Conservation (phyloP, 2,329 filamentous ascomycete species). For the Exophiala aquamarina region DNA sequence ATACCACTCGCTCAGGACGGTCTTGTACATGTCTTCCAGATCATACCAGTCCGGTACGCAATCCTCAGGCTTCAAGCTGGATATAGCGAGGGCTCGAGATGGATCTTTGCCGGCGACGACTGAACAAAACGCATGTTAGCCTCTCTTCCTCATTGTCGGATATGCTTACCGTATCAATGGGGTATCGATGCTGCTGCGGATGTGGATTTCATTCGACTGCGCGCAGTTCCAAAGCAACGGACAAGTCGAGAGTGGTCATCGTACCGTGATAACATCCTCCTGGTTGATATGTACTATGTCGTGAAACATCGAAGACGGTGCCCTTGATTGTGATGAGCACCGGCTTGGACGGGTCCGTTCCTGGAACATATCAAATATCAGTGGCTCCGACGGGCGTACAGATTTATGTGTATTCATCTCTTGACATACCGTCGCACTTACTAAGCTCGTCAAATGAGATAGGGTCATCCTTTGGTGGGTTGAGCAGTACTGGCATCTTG, state of each 20-base stretch:
- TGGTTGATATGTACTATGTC: slow-evolving; percentile 81
- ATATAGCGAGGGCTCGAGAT: slow-evolving; percentile 84
- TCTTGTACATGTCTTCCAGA: slow-evolving; percentile 80
- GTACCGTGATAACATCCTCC: slow-evolving; percentile 83
- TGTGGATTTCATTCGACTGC: background rate
- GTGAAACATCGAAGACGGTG: slow-evolving; percentile 89
- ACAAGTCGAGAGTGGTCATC: slow-evolving; percentile 24
- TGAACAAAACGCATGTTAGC: slow-evolving; percentile 39
- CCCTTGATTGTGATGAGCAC: slow-evolving; percentile 72
- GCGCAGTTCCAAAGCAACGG: background rate
- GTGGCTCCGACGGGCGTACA: slow-evolving; percentile 7
- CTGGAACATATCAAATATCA: slow-evolving; percentile 26
- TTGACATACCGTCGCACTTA: slow-evolving; percentile 72
- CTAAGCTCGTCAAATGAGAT: slow-evolving; percentile 78
- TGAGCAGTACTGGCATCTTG: slow-evolving; percentile 54
- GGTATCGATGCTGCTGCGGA: slow-evolving; percentile 1
- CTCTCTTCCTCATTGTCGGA: background rate
- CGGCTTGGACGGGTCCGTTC: slow-evolving; percentile 48
- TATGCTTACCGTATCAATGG: too few relatives aligned
- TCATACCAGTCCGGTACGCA: slow-evolving; percentile 80
- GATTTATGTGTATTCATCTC: slow-evolving; percentile 1
- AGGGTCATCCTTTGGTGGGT: slow-evolving; percentile 83
- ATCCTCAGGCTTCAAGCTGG: slow-evolving; percentile 82
- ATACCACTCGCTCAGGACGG: slow-evolving; percentile 84
- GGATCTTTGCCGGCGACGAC: slow-evolving; percentile 96